Evolutionary conservation across 2,329 filamentous ascomycete species (phyloP).

Genomic region (Coniella vitis): DNA sequence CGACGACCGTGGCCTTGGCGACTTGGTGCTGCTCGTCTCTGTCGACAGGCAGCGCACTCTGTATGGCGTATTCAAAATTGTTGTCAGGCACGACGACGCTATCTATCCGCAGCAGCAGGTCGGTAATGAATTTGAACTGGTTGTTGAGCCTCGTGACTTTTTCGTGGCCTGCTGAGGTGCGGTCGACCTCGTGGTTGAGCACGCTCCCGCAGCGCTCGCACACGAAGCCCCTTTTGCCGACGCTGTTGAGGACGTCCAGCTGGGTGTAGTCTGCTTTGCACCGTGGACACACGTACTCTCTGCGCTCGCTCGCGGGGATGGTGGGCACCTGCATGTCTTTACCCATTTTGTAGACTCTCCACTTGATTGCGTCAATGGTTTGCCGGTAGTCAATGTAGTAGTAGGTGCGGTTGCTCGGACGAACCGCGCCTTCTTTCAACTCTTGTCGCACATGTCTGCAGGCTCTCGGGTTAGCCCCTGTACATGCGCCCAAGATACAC

Average conservation of each 20-base stretch:
- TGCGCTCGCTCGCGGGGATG: slow-evolving; percentile 74
- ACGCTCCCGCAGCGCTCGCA: slow-evolving; percentile 71
- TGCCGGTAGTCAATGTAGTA: slow-evolving; percentile 96
- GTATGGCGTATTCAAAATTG: slow-evolving; percentile 63
- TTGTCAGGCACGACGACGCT: slow-evolving; percentile 66
- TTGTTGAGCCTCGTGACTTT: slow-evolving; percentile 69
- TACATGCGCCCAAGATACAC: not conserved
- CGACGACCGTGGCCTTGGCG: slow-evolving; percentile 51
- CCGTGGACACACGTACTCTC: slow-evolving; percentile 78
- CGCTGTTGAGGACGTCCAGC: slow-evolving; percentile 78
- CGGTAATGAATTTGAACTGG: slow-evolving; percentile 72
- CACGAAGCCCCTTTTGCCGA: slow-evolving; percentile 64
- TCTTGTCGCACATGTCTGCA: slow-evolving; percentile 66
- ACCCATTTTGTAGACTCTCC: slow-evolving; percentile 80
- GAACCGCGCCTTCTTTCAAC: slow-evolving; percentile 70
- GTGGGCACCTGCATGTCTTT: slow-evolving; percentile 82
- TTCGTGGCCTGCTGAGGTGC: slow-evolving; percentile 63
- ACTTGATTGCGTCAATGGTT: slow-evolving; percentile 94
- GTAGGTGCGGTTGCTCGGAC: slow-evolving; percentile 81
- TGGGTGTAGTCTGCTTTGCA: slow-evolving; percentile 85
- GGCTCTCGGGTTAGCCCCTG: slow-evolving; percentile 7
- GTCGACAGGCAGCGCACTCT: slow-evolving; percentile 55
- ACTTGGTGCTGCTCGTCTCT: slow-evolving; percentile 63
- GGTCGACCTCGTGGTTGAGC: slow-evolving; percentile 60
- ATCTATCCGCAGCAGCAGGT: slow-evolving; percentile 71